Evolutionary conservation across 2,329 filamentous ascomycete species (phyloP), one percentile per base, ranked within the genome.

Genomic region (Colletotrichum aenigma): DNA sequence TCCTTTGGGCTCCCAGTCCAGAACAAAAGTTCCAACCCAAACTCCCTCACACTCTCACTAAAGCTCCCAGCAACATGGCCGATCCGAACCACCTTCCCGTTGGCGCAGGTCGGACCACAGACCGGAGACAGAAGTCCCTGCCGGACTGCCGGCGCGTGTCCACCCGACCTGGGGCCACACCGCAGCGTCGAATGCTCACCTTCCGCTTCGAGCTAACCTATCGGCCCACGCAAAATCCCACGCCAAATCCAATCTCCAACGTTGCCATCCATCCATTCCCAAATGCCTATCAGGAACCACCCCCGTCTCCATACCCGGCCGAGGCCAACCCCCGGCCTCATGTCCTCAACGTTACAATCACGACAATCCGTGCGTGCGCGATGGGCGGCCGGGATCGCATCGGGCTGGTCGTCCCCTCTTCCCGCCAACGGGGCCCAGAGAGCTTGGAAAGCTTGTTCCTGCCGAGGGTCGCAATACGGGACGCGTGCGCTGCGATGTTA

Each of bases 371-470:
- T 55, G 28, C 28, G 30, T 21, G 6, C 58, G 18, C 60, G 36
- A 34, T 21, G 52, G 36, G 16, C 55, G 61, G 32, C 34, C 16
- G 48, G n/a, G n/a, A 52, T 52, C 43, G 43, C 43, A 52, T 52
- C 43, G 43, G 10, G 43, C 43, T 52, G 43, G 43, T 21, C 43
- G 43, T 52, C 43, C 43, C 56, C 43, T n/a, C 62, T 12, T 72
- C 56, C 55, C 62, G 56, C 34, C 70, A 61, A 65, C 58, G 36
- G n/a, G 10, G 10, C 43, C 43, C n/a, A 21, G 43, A 52, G 43
- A 52, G 43, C 56, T 60, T 74, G 74, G 70, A 76, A 74, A 74
- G 70, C 74, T 76, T 74, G 65, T 65, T 38, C 34, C 21, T n/a
- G 34, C 26, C 58, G 28, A 21, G 21, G 26, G 56, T 58, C 28